Conservation (phyloP, 768 basidiomycete species). For the Filobasidium floriforme region DNA sequence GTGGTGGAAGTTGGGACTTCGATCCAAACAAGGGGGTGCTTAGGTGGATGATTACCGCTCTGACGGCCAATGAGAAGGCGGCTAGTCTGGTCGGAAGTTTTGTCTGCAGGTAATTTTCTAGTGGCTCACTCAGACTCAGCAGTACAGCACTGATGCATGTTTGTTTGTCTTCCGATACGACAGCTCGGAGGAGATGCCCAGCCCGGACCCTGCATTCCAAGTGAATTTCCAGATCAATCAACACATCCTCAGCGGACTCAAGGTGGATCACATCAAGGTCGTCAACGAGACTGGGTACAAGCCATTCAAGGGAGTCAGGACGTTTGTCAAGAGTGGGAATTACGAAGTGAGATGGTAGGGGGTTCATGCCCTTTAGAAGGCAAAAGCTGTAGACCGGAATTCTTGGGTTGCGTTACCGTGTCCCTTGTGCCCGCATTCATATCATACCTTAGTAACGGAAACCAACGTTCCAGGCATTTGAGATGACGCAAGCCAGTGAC, state of each 20-base stretch:
- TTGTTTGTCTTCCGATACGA: neutral
- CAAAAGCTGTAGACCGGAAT: too few relatives aligned
- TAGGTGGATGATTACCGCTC: conserved; percentile 67
- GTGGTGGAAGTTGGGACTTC: conserved; percentile 69
- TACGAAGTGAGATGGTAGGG: conserved; percentile 57
- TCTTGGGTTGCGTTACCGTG: too few relatives aligned
- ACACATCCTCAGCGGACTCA: conserved; percentile 68
- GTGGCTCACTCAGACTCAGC: conserved; percentile 4
- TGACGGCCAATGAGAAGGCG: conserved; percentile 56
- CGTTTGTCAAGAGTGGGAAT: conserved; percentile 54
- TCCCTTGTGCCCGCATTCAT: too few relatives aligned
- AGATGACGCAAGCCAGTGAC: too few relatives aligned
- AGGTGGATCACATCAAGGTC: conserved; percentile 71
- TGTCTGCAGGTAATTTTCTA: conserved; percentile 51
- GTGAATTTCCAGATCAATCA: conserved; percentile 64
- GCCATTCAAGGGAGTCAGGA: conserved; percentile 83
- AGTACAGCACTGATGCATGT: neutral
- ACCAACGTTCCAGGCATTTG: too few relatives aligned
- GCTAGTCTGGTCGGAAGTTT: conserved; percentile 74
- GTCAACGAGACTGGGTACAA: conserved; percentile 70
- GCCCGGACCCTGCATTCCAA: conserved; percentile 68
- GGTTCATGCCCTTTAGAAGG: neutral
- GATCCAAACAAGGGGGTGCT: conserved; percentile 65
- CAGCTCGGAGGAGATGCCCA: conserved; percentile 48
- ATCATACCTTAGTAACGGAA: too few relatives aligned